Conservation (phyloP, 1,284 basidiomycete species). For the Cutaneotrichosporon mucoides region DNA sequence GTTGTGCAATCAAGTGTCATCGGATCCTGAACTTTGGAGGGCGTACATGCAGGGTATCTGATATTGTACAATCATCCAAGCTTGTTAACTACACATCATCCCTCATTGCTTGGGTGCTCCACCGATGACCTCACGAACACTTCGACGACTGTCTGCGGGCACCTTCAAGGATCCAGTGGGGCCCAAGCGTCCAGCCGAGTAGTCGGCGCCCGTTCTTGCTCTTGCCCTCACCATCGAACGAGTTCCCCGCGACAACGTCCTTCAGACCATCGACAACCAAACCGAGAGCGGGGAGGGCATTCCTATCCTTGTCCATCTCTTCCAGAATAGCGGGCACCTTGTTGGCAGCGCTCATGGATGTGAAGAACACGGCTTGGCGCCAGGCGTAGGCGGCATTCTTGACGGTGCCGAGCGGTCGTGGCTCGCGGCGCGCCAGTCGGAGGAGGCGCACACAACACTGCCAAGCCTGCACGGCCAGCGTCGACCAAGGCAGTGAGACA, state of each 20-base stretch:
- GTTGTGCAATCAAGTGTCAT: no score
- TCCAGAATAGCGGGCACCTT: not conserved
- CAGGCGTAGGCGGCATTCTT: conserved; percentile 13
- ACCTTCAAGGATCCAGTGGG: conserved; percentile 4
- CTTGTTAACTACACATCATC: not conserved
- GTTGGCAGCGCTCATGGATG: not conserved
- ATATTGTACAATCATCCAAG: not conserved
- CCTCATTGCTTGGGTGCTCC: not conserved
- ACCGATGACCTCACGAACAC: not conserved
- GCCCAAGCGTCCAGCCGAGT: not conserved
- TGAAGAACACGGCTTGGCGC: conserved; percentile 13
- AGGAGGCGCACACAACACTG: not conserved
- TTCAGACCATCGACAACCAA: conserved; percentile 1
- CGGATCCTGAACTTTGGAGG: no score
- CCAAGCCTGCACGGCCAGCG: conserved; percentile 2
- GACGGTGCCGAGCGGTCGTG: not conserved
- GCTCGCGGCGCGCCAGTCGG: not conserved
- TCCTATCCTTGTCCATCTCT: not conserved
- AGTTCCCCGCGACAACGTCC: not conserved
- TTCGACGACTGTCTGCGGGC: not conserved
- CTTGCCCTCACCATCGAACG: not conserved
- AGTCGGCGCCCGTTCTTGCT: not conserved
- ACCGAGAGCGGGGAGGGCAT: not conserved
- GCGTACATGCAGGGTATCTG: not conserved
- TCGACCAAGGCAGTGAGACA: not conserved